Percentiles rank a stretch among this genome's conserved stretches.
Conservation (phyloP, 495 filamentous ascomycete species). For the Aspergillus olivimuriae region DNA sequence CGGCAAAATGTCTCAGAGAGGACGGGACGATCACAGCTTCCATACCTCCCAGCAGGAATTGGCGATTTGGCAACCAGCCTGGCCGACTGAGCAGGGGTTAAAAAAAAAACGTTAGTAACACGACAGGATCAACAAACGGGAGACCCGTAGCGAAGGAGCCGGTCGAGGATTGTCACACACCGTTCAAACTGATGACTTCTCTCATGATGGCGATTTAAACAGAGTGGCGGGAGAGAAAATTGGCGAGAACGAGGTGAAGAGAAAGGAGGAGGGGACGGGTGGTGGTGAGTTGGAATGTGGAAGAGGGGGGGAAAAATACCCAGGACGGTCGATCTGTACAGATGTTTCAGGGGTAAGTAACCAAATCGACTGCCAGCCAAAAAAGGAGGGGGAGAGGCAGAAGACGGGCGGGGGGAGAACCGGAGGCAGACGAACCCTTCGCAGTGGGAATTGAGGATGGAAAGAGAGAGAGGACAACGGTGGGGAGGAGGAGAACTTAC, state of each 20-base stretch:
- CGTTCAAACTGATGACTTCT: conserved; percentile 99
- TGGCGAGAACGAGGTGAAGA: neutral
- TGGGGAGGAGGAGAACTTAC: neutral
- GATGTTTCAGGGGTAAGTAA: conserved; percentile 29
- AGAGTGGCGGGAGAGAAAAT: conserved; percentile 9
- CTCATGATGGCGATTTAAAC: conserved; percentile 65
- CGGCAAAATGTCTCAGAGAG: neutral
- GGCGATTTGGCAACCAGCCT: conserved; percentile 99
- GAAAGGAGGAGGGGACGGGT: conserved; percentile 5
- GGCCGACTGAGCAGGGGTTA: conserved; percentile 66
- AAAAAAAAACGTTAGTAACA: conserved; percentile 18
- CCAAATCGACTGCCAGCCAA: conserved; percentile 26
- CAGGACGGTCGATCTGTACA: conserved; percentile 18
- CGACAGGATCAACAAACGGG: conserved; percentile 5
- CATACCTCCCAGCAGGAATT: conserved; percentile 99
- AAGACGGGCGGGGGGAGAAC: conserved; percentile 10
- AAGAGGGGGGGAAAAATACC: conserved; percentile 15
- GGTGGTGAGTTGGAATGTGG: conserved; percentile 8
- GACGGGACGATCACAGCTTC: neutral
- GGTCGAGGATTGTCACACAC: conserved; percentile 49
- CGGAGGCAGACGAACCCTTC: too few relatives aligned
- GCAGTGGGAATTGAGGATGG: conserved; percentile 17
- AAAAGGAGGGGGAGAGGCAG: conserved; percentile 17
- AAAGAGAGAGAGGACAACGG: neutral
- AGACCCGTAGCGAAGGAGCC: conserved; percentile 6